A percentile compares a stretch with the other conserved stretches of the same genome.
These are phyloP conservation scores for Debaryomyces hansenii DNA, from an alignment of 805 yeast species.

Conservation along the genomic window DNA sequence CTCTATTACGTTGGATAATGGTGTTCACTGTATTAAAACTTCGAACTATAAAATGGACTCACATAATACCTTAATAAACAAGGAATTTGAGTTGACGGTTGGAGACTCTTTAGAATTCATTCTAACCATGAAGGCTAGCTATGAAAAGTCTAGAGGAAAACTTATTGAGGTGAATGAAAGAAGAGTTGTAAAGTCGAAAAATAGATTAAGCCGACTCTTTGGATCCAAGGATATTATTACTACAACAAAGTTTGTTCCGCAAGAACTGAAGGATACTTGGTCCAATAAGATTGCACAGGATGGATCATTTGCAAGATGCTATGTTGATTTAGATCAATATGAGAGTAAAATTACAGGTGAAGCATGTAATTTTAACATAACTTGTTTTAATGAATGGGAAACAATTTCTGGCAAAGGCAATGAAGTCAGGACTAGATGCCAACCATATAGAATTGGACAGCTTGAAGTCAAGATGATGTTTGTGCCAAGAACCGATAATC, in stretches of 20 bases:
- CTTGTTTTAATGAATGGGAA: slow-evolving; percentile 85
- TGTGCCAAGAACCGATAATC: slow-evolving; percentile 59
- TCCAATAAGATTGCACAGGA: slow-evolving; percentile 68
- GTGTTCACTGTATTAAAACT: slow-evolving; percentile 75
- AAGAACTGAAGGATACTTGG: slow-evolving; percentile 59
- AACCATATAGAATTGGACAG: slow-evolving; percentile 65
- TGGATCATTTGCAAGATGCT: slow-evolving; percentile 86
- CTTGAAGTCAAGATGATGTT: slow-evolving; percentile 68
- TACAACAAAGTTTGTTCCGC: slow-evolving; percentile 52
- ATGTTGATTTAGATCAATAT: slow-evolving; percentile 60
- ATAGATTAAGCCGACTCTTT: slow-evolving; percentile 46
- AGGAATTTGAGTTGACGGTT: slow-evolving; percentile 78
- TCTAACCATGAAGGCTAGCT: slow-evolving; percentile 69
- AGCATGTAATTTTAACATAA: slow-evolving; percentile 51
- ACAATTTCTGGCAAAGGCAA: slow-evolving; percentile 25
- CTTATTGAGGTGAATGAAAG: slow-evolving; percentile 63
- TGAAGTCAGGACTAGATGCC: slow-evolving; percentile 29
- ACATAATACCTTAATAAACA: slow-evolving; percentile 46
- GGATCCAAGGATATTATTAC: slow-evolving; percentile 50
- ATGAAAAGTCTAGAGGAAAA: slow-evolving; percentile 49
- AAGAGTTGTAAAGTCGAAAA: slow-evolving; percentile 45
- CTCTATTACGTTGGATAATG: slow-evolving; percentile 69
- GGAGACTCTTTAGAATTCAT: slow-evolving; percentile 61
- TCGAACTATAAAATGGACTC: slow-evolving; percentile 43
- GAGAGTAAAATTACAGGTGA: slow-evolving; percentile 56